phyloP scores from a whole-genome alignment of 148 eudicot species.

The Spergularia bocconei region DNA sequence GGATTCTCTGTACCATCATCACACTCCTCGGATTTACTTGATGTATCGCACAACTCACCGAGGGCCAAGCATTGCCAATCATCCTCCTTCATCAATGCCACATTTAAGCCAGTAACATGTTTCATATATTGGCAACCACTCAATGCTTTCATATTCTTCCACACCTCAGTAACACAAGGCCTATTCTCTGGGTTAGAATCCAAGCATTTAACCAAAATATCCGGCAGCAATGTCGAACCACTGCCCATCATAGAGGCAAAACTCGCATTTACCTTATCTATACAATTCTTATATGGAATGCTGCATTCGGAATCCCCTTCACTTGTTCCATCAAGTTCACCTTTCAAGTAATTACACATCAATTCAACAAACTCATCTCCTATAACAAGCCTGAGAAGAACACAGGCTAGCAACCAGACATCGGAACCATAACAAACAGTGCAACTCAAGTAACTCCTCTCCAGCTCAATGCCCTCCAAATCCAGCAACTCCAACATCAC shows the following conservation, averaged over 20 bases:
- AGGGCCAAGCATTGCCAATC: slow-evolving; percentile 41
- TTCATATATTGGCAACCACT: slow-evolving; percentile 31
- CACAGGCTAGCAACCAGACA: slow-evolving; percentile 75
- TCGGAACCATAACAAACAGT: slow-evolving; percentile 46
- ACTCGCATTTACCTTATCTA: slow-evolving; percentile 30
- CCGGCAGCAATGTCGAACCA: slow-evolving; percentile 30
- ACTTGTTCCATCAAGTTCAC: slow-evolving; percentile 15
- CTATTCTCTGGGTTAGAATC: slow-evolving; percentile 45
- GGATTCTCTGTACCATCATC: slow-evolving; percentile 29
- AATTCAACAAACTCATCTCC: slow-evolving; percentile 54
- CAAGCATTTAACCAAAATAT: slow-evolving; percentile 51
- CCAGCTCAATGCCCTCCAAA: slow-evolving; percentile 39
- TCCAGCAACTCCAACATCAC: slow-evolving; percentile 40
- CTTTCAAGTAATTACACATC: slow-evolving; percentile 30
- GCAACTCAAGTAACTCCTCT: slow-evolving; percentile 19
- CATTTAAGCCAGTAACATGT: slow-evolving; percentile 21
- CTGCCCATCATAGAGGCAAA: slow-evolving; percentile 32
- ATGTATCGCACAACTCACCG: slow-evolving; percentile 47
- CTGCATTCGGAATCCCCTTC: slow-evolving; percentile 33
- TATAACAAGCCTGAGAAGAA: slow-evolving; percentile 49
- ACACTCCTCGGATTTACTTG: slow-evolving; percentile 9
- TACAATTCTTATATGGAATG: slow-evolving; percentile 37
- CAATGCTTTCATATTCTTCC: slow-evolving; percentile 54
- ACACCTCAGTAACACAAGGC: slow-evolving; percentile 49
- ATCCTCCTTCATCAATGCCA: slow-evolving; percentile 22